A percentile compares a stretch with the other conserved stretches of the same genome.
These are phyloP conservation scores for Trichosporon faecale DNA, from an alignment of 1,284 basidiomycete species.

Conservation along the genomic window DNA sequence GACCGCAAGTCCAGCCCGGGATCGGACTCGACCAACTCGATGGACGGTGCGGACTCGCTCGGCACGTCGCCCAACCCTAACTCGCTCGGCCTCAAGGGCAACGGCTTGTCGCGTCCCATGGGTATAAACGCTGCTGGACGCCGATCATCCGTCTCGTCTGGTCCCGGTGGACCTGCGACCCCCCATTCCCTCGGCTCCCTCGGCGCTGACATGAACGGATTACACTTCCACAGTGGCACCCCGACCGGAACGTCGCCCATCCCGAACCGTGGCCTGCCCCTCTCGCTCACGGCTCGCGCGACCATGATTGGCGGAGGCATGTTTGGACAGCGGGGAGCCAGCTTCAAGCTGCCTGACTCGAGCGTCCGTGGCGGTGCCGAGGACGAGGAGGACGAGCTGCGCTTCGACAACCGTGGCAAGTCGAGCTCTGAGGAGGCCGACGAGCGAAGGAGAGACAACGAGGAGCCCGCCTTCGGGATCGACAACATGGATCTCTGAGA, in stretches of 20 bases:
- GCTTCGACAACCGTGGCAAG: slow-evolving; percentile 20
- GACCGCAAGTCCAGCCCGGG: slow-evolving; percentile 40
- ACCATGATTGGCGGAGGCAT: slow-evolving; percentile 47
- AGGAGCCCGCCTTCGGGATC: slow-evolving; percentile 24
- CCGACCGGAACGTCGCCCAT: slow-evolving; percentile 29
- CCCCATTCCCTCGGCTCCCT: slow-evolving; percentile 39
- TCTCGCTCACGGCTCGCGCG: slow-evolving; percentile 33
- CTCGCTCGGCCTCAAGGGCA: slow-evolving; percentile 15
- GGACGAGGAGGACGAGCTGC: slow-evolving; percentile 41
- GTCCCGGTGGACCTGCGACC: slow-evolving; percentile 30
- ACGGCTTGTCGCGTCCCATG: slow-evolving; percentile 16
- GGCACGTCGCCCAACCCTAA: slow-evolving; percentile 21
- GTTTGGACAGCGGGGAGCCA: slow-evolving; percentile 33
- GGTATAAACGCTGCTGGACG: slow-evolving; percentile 23
- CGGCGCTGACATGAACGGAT: slow-evolving; percentile 37
- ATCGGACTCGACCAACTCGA: slow-evolving; percentile 47
- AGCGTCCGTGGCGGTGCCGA: slow-evolving; percentile 40
- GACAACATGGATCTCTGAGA: slow-evolving; percentile 27
- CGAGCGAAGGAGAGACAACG: slow-evolving; percentile 30
- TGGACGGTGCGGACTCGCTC: slow-evolving; percentile 32
- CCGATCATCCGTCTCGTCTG: slow-evolving; percentile 26
- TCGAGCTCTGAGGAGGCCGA: slow-evolving; percentile 41
- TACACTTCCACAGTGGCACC: slow-evolving; percentile 39
- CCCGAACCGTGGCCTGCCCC: slow-evolving; percentile 29
- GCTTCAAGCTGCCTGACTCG: slow-evolving; percentile 32